Conservation (phyloP, 495 filamentous ascomycete species). For the Penicillium roqueforti region DNA sequence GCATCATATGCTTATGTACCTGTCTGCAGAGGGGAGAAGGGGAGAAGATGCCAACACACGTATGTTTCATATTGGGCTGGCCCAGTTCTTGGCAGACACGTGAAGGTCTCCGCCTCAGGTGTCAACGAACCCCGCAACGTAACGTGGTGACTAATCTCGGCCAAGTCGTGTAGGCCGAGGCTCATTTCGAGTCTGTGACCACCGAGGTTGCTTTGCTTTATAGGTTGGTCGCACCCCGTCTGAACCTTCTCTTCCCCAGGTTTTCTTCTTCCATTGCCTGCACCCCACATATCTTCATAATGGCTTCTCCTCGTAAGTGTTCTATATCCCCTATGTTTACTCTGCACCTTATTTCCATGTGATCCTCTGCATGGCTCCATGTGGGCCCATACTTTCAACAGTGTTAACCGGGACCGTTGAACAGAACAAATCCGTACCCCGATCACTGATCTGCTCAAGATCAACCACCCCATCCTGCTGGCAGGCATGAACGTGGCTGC, state of each 20-base stretch:
- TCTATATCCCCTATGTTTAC: not conserved
- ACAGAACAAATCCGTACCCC: slow-evolving; percentile 83
- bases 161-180: slow-evolving; percentile 14
- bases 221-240: slow-evolving; percentile 6
- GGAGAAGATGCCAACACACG: no score
- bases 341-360: slow-evolving; percentile 16
- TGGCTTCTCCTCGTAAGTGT: slow-evolving; percentile 78
- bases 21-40: no score
- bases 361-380: not conserved
- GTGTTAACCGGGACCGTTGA: not conserved
- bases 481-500: slow-evolving; percentile 99
- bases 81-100: no score
- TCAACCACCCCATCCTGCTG: slow-evolving; percentile 93
- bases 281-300: slow-evolving; percentile 39
- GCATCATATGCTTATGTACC: no score
- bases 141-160: slow-evolving; percentile 8
- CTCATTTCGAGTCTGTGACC: slow-evolving; percentile 11
- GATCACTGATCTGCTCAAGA: slow-evolving; percentile 90
- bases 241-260: slow-evolving; percentile 18
- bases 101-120: not conserved
- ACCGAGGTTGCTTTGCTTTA: slow-evolving; percentile 16
- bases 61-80: no score
- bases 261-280: slow-evolving; percentile 14
- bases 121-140: slow-evolving; percentile 5
- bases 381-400: not conserved